phyloP scores from a whole-genome alignment of 2,329 filamentous ascomycete genomes.

The Nothophoma quercina region DNA sequence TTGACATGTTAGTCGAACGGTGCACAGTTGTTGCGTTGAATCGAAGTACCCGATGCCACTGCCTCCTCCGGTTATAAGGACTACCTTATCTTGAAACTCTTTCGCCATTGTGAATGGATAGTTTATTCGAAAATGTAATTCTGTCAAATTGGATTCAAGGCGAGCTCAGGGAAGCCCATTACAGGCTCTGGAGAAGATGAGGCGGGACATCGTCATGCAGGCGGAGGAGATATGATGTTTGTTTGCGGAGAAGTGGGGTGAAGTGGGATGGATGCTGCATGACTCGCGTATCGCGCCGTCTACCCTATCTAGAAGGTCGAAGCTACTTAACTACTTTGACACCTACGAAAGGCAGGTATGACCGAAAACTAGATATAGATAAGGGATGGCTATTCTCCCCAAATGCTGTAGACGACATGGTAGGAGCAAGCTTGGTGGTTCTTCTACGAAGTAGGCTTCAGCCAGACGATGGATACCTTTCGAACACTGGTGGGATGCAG shows the following conservation, averaged over 20 bases:
- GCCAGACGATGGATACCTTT: too few relatives aligned
- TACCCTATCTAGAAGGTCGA: constrained; percentile 10
- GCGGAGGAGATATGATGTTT: constrained; percentile 17
- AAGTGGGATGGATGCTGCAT: constrained; percentile 42
- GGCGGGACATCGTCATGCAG: constrained; percentile 17
- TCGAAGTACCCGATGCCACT: constrained; percentile 56
- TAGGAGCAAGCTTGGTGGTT: too few relatives aligned
- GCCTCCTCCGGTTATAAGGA: constrained; percentile 42
- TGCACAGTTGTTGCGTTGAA: too few relatives aligned
- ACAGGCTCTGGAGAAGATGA: neutral
- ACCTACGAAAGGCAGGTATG: neutral
- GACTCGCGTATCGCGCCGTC: constrained; percentile 30
- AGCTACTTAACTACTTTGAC: neutral
- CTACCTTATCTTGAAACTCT: constrained; percentile 41
- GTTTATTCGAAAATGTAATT: neutral
- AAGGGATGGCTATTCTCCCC: neutral
- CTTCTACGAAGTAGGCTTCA: too few relatives aligned
- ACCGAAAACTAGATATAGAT: neutral
- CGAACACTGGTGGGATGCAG: too few relatives aligned
- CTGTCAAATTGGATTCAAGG: neutral
- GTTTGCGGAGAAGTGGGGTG: constrained; percentile 44
- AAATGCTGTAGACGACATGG: neutral
- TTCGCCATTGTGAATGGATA: constrained; percentile 29
- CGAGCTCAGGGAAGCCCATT: neutral
- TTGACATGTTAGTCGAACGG: neutral